A percentile compares a stretch with the other conserved stretches of the same genome.
phyloP scores from a whole-genome alignment of 805 yeast genomes.

The Kodamaea hsintzibuensis region DNA sequence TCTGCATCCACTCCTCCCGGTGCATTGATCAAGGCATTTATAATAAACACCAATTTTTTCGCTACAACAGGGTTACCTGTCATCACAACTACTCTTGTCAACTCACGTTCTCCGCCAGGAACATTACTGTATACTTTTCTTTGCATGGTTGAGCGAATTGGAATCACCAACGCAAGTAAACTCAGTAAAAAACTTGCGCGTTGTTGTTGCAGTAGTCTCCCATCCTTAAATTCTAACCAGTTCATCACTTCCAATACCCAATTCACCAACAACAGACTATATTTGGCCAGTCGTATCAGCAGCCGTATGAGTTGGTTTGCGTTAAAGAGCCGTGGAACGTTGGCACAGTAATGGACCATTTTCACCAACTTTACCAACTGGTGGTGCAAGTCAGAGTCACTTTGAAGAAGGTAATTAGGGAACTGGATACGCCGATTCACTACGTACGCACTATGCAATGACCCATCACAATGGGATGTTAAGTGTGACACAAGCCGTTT shows the following conservation, averaged over 20 bases:
- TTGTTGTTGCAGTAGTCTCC: constrained; percentile 16
- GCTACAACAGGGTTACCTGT: constrained; percentile 63
- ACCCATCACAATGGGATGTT: not conserved
- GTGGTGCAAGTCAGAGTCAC: constrained; percentile 44
- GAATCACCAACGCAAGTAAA: constrained; percentile 46
- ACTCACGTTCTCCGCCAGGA: constrained; percentile 25
- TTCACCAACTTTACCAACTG: constrained; percentile 38
- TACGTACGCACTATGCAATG: constrained; percentile 23
- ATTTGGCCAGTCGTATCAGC: constrained; percentile 12
- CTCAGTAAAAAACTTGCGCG: constrained; percentile 46
- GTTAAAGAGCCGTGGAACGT: constrained; percentile 49
- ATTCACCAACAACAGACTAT: constrained; percentile 41
- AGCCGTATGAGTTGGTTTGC: constrained; percentile 39
- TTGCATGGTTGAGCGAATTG: constrained; percentile 24
- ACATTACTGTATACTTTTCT: constrained; percentile 18
- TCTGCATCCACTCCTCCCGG: not conserved
- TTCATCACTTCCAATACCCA: constrained; percentile 55
- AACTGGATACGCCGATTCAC: constrained; percentile 38
- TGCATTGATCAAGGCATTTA: constrained; percentile 45
- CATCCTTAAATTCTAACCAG: constrained; percentile 60
- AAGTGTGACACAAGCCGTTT: constrained; percentile 36
- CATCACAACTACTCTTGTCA: constrained; percentile 54
- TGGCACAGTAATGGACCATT: constrained; percentile 39
- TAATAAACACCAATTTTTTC: constrained; percentile 54
- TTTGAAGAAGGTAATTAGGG: constrained; percentile 39